These are phyloP conservation scores for Pseudocercospora ulei DNA, from an alignment of 2,329 filamentous ascomycete genomes.

Conservation along the genomic window DNA sequence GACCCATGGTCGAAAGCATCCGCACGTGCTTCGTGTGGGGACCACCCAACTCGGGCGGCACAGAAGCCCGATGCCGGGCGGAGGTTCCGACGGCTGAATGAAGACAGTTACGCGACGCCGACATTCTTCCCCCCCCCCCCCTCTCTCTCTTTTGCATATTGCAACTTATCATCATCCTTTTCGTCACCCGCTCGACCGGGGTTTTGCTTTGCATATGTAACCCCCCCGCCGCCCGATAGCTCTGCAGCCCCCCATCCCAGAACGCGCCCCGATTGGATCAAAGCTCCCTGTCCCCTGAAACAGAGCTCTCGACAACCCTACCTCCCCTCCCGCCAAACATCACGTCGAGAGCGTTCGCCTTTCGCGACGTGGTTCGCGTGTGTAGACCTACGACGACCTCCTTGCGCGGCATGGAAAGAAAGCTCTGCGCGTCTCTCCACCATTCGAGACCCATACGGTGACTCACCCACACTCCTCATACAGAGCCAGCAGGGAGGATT, in stretches of 20 bases:
- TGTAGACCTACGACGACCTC: slow-evolving; percentile 19
- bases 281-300: slow-evolving; percentile 14
- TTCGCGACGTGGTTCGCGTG: slow-evolving; percentile 33
- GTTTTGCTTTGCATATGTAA: slow-evolving; percentile 8
- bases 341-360: slow-evolving; percentile 30
- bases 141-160: no score
- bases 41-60: no score
- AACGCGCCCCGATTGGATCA: slow-evolving; percentile 13
- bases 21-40: no score
- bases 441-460: slow-evolving; percentile 21
- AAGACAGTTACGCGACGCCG: no score
- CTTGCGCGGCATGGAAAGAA: slow-evolving; percentile 17
- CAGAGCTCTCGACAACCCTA: slow-evolving; percentile 33
- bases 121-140: no score
- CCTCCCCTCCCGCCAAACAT: slow-evolving; percentile 26
- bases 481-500: slow-evolving; percentile 19
- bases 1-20: no score
- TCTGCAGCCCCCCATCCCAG: slow-evolving; percentile 6
- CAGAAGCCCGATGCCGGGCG: no score
- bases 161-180: slow-evolving; percentile 12
- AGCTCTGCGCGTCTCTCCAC: slow-evolving; percentile 17
- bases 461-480: slow-evolving; percentile 28
- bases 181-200: no score
- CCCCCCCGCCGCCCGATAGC: no score
- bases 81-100: no score